These are phyloP conservation scores for Curvularia sp. DNA, from an alignment of 2,329 filamentous ascomycete genomes.

Conservation along the genomic window DNA sequence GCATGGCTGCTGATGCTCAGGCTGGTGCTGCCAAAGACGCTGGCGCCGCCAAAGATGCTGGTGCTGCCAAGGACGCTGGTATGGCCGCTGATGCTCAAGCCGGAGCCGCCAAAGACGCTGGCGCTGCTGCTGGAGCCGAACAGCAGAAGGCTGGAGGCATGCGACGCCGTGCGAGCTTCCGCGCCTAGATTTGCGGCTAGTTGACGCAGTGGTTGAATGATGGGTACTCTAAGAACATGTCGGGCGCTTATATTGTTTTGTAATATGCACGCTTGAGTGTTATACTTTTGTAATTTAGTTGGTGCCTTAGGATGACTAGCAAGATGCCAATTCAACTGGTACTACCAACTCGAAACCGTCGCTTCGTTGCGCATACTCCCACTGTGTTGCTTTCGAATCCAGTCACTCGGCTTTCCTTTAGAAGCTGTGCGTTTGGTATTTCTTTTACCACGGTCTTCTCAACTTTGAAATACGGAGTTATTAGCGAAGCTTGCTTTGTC, in stretches of 20 bases:
- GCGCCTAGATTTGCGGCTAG: conserved; percentile 14
- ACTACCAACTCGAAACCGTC: background rate
- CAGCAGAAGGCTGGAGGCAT: conserved; percentile 14
- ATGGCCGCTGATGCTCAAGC: background rate
- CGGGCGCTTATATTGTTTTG: background rate
- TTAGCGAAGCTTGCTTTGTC: background rate
- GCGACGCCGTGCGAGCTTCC: conserved; percentile 17
- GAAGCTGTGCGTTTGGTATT: background rate
- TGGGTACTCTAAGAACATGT: background rate
- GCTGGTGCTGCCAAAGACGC: background rate
- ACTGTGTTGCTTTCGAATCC: background rate
- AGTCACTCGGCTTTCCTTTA: background rate
- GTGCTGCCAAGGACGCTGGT: conserved; percentile 5
- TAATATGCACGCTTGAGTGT: background rate
- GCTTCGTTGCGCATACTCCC: background rate
- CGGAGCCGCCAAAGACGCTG: conserved; percentile 1
- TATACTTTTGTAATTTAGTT: background rate
- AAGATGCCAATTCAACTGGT: background rate
- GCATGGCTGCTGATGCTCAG: background rate
- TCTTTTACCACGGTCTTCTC: background rate
- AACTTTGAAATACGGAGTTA: background rate
- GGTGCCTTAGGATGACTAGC: background rate
- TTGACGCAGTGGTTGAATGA: background rate
- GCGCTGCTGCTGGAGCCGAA: background rate
- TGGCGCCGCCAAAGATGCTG: background rate